Conservation (phyloP, 345 rosid genomes). For the Capsella bursapastoris region DNA sequence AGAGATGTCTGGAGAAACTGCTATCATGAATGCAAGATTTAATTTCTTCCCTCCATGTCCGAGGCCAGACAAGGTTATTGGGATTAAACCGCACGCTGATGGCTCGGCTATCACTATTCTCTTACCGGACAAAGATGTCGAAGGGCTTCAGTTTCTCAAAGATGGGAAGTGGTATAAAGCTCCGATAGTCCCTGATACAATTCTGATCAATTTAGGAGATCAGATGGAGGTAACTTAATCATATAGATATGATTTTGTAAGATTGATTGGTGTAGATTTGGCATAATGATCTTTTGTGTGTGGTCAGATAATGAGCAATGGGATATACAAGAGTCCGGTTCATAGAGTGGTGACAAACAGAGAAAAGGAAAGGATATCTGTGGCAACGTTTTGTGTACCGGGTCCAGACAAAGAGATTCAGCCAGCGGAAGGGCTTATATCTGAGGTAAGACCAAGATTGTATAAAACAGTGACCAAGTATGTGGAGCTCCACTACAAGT, state of each 20-base stretch:
- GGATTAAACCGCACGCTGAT: slow-evolving; percentile 65
- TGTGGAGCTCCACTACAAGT: slow-evolving; percentile 46
- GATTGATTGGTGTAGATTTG: slow-evolving; percentile 15
- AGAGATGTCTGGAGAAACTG: slow-evolving; percentile 50
- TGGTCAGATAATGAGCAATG: slow-evolving; percentile 63
- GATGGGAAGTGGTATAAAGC: slow-evolving; percentile 57
- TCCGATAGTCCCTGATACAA: slow-evolving; percentile 52
- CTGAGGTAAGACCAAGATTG: slow-evolving; percentile 54
- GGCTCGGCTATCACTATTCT: slow-evolving; percentile 63
- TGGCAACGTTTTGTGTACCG: slow-evolving; percentile 59
- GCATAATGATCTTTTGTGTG: background rate
- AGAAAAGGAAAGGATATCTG: slow-evolving; percentile 53
- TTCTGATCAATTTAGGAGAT: slow-evolving; percentile 61
- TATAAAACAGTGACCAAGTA: slow-evolving; percentile 58
- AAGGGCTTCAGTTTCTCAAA: slow-evolving; percentile 56
- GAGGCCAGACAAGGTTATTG: slow-evolving; percentile 56
- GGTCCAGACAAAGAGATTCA: slow-evolving; percentile 46
- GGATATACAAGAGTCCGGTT: slow-evolving; percentile 59
- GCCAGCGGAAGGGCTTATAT: slow-evolving; percentile 46
- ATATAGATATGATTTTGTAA: background rate
- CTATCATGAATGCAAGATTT: slow-evolving; percentile 52
- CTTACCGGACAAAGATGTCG: slow-evolving; percentile 56
- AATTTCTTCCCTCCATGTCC: slow-evolving; percentile 68
- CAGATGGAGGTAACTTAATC: slow-evolving; percentile 49
- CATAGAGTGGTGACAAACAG: slow-evolving; percentile 58